A percentile compares a stretch with the other conserved stretches of the same genome.
phyloP scores from a whole-genome alignment of 139 green algal genomes.

The Dunaliella sp. region DNA sequence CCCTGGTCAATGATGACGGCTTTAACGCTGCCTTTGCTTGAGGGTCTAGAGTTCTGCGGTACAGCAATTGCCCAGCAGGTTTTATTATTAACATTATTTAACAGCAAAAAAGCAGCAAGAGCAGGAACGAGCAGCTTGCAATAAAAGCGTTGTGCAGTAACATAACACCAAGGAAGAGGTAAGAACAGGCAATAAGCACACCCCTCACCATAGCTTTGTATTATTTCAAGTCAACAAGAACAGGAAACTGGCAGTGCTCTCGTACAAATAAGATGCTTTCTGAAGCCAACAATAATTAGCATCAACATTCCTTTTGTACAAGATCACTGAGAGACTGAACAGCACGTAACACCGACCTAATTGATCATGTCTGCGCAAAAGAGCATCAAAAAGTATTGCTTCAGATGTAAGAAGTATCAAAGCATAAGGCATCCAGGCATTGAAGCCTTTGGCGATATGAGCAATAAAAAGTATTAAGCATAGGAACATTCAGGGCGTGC shows the following conservation, averaged over 20 bases:
- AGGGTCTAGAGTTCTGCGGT: neutral
- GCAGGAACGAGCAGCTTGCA: neutral
- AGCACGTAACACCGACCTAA: no score
- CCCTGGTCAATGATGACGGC: conserved; percentile 44
- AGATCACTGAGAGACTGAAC: no score
- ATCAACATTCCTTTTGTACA: no score
- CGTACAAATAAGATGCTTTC: no score
- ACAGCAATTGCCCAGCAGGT: no score
- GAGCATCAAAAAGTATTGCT: neutral
- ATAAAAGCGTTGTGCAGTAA: neutral
- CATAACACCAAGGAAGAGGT: neutral
- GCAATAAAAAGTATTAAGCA: neutral
- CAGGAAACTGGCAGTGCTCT: no score
- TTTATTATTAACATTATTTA: neutral
- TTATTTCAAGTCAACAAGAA: neutral
- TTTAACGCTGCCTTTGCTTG: conserved; percentile 10
- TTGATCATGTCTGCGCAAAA: no score
- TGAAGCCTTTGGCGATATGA: neutral
- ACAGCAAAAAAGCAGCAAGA: no score
- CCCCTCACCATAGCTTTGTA: neutral
- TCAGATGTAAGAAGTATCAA: neutral
- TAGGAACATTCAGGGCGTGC: neutral
- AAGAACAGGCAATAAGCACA: neutral
- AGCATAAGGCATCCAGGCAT: neutral
- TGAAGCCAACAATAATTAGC: no score